phyloP scores from a whole-genome alignment of 2,329 filamentous ascomycete genomes.

The Lecanicillium sp. region DNA sequence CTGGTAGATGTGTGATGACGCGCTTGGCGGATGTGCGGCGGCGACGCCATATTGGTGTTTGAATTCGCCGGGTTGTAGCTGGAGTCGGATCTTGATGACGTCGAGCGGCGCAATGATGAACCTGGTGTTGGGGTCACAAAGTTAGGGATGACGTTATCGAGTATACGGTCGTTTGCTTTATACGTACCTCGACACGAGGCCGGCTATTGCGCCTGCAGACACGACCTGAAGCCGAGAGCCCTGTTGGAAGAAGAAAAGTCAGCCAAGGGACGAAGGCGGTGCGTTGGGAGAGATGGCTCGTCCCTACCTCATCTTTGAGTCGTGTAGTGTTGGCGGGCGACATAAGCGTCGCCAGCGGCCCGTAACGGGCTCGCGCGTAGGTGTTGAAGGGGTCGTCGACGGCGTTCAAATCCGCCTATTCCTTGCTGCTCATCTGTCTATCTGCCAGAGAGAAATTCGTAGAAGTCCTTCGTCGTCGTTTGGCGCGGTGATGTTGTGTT shows the following conservation, averaged over 20 bases:
- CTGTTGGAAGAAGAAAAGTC: conserved; percentile 21
- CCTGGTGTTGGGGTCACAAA: conserved; percentile 34
- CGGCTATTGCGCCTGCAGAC: conserved; percentile 56
- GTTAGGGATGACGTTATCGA: conserved; percentile 10
- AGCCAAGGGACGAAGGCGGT: background rate
- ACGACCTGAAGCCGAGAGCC: conserved; percentile 51
- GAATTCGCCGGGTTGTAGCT: conserved; percentile 82
- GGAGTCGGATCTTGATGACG: conserved; percentile 95
- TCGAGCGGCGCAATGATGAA: conserved; percentile 94
- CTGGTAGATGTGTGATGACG: conserved; percentile 53
- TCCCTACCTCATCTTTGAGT: conserved; percentile 52
- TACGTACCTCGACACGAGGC: conserved; percentile 73
- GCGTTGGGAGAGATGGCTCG: background rate
- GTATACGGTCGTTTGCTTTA: too few species aligned
- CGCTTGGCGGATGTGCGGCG: conserved; percentile 20
- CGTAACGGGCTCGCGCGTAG: too few species aligned
- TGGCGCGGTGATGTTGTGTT: too few species aligned
- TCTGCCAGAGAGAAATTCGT: too few species aligned
- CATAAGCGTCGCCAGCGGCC: conserved; percentile 24
- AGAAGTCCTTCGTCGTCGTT: too few species aligned
- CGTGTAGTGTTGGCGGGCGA: conserved; percentile 30
- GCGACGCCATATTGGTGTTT: conserved; percentile 63
- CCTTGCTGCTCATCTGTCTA: too few species aligned
- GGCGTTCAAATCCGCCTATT: too few species aligned
- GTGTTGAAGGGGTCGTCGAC: too few species aligned